Evolutionary conservation across 2,329 filamentous ascomycete species (phyloP), one percentile per base, ranked within the genome.

Genomic region (Rhytidhysteron rufulum): DNA sequence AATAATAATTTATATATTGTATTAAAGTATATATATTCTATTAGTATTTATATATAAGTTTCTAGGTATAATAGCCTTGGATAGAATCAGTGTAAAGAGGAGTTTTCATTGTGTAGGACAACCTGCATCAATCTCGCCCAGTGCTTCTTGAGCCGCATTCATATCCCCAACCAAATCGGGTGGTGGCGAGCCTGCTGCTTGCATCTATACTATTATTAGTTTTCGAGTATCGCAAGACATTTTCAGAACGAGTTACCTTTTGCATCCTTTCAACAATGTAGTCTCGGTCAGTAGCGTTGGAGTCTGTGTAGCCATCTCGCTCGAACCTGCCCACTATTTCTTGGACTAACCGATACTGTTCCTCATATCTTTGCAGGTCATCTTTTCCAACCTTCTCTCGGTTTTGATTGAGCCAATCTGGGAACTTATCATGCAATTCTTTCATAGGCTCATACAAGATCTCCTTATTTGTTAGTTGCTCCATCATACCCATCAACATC

Each of bases 381-480:
- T 86, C 87, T 37, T 66, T 67, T 0, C 77, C 67, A 2, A 82
- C 68, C 37, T 81, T 82, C 18, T 72, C 80, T 30, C 70, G 77
- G 63, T 96, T 91, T 68, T 86, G 84, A 55, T 79, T 78, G 63
- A 98, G 75, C 91, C 93, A 98, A 2, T 70, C 81, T 0, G 90
- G 91, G 60, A 93, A 98, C 67, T 96, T 97, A 39, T 88, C 85
- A 63, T 95, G 73, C 34, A 98, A 73, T 68, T 98, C 93, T 72
- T 95, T 95, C 89, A 98, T 96, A 2, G 93, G 93, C 70, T 98
- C 91, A 63, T 97, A 97, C 37, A 98, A 70, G 48, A 98, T 96
- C 53, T 97, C 93, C 72, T 95, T 97, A 67, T 95, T 95, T 3
- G 93, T 97, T 48, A 98, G 77, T 66, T 98, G 90, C 69, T 97